A percentile compares a stretch with the other conserved stretches of the same genome.
These are phyloP conservation scores for Mycena rosella DNA, from an alignment of 768 basidiomycete genomes.

Conservation along the genomic window DNA sequence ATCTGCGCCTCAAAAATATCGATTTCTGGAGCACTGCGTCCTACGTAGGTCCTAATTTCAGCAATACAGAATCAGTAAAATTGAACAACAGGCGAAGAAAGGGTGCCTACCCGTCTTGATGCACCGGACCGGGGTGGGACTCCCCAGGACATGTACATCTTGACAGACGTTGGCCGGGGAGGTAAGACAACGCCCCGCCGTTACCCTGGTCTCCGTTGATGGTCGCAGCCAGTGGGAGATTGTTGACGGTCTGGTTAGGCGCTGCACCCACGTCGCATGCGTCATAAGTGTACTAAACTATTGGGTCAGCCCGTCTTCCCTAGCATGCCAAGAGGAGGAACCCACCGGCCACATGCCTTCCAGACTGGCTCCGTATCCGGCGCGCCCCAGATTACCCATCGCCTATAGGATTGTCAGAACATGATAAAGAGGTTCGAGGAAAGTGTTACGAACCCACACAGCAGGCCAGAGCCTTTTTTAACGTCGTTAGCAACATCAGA, in stretches of 20 bases:
- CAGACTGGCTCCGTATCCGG: constrained; percentile 88
- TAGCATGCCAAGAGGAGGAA: not conserved
- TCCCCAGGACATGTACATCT: constrained; percentile 91
- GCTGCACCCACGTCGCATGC: constrained; percentile 94
- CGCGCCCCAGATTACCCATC: constrained; percentile 55
- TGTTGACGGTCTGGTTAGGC: constrained; percentile 83
- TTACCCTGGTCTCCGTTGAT: constrained; percentile 69
- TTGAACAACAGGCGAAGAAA: too few relatives aligned
- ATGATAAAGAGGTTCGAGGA: not conserved
- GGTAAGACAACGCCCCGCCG: constrained; percentile 76
- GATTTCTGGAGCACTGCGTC: constrained; percentile 89
- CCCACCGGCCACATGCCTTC: constrained; percentile 70
- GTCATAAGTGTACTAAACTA: constrained; percentile 74
- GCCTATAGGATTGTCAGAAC: not conserved
- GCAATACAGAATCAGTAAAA: too few relatives aligned
- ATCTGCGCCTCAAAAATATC: constrained; percentile 73
- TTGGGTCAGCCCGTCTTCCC: not conserved
- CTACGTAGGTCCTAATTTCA: constrained; percentile 81
- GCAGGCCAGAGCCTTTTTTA: constrained; percentile 80
- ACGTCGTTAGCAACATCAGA: too few relatives aligned
- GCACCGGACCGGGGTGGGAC: constrained; percentile 88
- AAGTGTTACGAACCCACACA: constrained; percentile 76
- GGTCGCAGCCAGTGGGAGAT: constrained; percentile 70
- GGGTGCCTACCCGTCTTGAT: constrained; percentile 84
- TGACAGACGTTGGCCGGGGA: constrained; percentile 90